phyloP scores from a whole-genome alignment of 192 early-diverging fungal species.

The Umbelopsis vinacea region DNA sequence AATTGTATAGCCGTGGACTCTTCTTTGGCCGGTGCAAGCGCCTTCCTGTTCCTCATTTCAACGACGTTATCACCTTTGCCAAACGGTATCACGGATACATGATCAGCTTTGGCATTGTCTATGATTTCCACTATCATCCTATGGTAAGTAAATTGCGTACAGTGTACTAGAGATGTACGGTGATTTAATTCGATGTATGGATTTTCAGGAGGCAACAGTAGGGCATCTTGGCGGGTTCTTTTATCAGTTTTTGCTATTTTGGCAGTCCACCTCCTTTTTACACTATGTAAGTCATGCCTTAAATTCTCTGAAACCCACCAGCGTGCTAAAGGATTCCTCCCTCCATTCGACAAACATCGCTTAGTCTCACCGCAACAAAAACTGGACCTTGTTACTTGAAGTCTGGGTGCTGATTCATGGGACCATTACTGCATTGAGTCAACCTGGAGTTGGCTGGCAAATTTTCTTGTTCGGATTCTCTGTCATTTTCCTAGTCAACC shows the following conservation, averaged over 20 bases:
- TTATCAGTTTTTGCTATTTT: constrained; percentile 36
- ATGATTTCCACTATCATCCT: constrained; percentile 44
- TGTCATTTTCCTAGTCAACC: constrained; percentile 34
- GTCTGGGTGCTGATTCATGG: constrained; percentile 40
- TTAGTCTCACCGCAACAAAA: constrained; percentile 37
- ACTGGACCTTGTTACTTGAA: constrained; percentile 36
- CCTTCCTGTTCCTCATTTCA: constrained; percentile 6
- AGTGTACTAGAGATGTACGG: too few species aligned
- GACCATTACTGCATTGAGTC: constrained; percentile 34
- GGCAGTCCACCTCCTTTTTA: constrained; percentile 40
- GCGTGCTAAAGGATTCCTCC: background rate
- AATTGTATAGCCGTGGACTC: constrained; percentile 30
- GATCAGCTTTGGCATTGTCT: constrained; percentile 38
- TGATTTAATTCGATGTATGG: background rate
- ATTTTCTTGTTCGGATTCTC: constrained; percentile 38
- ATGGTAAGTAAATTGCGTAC: constrained; percentile 18
- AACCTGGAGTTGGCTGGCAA: constrained; percentile 36
- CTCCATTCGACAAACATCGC: background rate
- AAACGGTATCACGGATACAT: constrained; percentile 40
- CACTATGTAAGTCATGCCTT: constrained; percentile 16
- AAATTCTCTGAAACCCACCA: background rate
- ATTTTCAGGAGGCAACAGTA: constrained; percentile 35
- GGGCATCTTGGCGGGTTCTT: constrained; percentile 37
- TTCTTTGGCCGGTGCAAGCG: constrained; percentile 32
- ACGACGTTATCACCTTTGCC: constrained; percentile 31